Conservation (phyloP, 805 yeast genomes). For the Saturnispora quitensis region DNA sequence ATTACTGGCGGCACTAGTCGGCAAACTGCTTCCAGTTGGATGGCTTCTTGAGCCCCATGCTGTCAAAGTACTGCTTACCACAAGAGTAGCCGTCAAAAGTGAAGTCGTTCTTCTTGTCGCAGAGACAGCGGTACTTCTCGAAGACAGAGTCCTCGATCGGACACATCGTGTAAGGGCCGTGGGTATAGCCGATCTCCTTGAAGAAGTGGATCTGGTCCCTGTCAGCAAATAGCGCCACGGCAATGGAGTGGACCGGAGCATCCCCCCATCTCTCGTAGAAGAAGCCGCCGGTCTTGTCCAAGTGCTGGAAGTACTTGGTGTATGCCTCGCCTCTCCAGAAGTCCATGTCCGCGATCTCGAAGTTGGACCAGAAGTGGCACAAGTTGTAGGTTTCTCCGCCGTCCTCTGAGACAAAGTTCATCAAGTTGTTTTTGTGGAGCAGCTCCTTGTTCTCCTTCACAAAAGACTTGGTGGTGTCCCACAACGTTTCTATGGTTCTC, state of each 20-base stretch:
- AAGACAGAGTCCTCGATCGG: conserved; percentile 28
- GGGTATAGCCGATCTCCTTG: conserved; percentile 68
- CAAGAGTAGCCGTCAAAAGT: conserved; percentile 30
- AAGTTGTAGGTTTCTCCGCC: conserved; percentile 55
- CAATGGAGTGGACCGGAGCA: conserved; percentile 83
- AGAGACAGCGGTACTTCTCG: conserved; percentile 26
- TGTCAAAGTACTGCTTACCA: conserved; percentile 25
- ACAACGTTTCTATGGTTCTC: conserved; percentile 47
- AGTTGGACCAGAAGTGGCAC: conserved; percentile 81
- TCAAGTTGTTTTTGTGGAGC: conserved; percentile 38
- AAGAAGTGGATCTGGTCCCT: conserved; percentile 57
- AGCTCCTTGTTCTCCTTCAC: conserved; percentile 34
- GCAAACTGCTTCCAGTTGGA: conserved; percentile 22
- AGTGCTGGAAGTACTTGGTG: conserved; percentile 47
- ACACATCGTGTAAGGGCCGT: conserved; percentile 40
- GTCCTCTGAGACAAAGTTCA: conserved; percentile 58
- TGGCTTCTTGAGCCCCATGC: conserved; percentile 22
- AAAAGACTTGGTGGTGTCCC: conserved; percentile 46
- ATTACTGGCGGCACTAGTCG: background rate
- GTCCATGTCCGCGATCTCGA: conserved; percentile 65
- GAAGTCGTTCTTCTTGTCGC: conserved; percentile 33
- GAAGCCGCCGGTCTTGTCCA: conserved; percentile 68
- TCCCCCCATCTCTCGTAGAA: conserved; percentile 91
- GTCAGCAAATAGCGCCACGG: conserved; percentile 52
- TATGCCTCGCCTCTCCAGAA: conserved; percentile 55